Evolutionary conservation across 495 filamentous ascomycete species (phyloP).

Genomic region (Penicillium macrosclerotiorum): DNA sequence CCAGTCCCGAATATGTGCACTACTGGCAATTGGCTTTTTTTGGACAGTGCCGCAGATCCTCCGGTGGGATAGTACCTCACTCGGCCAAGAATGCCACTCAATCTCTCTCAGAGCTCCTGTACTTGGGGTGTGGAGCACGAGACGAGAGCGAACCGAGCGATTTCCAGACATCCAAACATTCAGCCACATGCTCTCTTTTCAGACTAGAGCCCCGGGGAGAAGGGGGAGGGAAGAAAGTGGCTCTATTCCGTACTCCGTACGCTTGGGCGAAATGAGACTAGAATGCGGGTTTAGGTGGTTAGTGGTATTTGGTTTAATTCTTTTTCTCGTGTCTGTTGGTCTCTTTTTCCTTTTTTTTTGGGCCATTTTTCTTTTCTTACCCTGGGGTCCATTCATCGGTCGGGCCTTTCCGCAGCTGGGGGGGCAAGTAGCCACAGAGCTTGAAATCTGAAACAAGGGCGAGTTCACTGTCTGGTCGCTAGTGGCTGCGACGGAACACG

Average conservation of each 20-base stretch:
- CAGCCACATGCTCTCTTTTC: too few species aligned
- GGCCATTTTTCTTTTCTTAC: background rate
- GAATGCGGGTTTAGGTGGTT: too few species aligned
- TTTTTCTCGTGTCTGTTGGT: background rate
- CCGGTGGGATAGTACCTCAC: background rate
- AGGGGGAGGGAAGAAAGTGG: too few species aligned
- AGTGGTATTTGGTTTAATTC: background rate
- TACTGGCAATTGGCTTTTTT: constrained; percentile 3
- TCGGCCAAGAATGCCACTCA: background rate
- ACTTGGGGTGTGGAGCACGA: too few species aligned
- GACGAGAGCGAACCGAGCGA: too few species aligned
- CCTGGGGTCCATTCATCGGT: too few species aligned
- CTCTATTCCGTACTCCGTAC: too few species aligned
- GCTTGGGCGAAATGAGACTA: too few species aligned
- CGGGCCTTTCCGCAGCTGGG: constrained; percentile 25
- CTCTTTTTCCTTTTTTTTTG: background rate
- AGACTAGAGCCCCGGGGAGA: too few species aligned
- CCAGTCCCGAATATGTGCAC: constrained; percentile 5
- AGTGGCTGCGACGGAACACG: constrained; percentile 17
- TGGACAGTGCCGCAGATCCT: background rate
- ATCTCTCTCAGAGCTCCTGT: too few species aligned
- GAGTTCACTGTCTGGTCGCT: constrained; percentile 5
- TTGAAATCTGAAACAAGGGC: constrained; percentile 41
- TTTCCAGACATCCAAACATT: too few species aligned
- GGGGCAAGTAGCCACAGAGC: constrained; percentile 15